Percentiles rank a stretch among this genome's conserved stretches.
Conservation (phyloP, 768 basidiomycete species). For the Collybia mongolica region DNA sequence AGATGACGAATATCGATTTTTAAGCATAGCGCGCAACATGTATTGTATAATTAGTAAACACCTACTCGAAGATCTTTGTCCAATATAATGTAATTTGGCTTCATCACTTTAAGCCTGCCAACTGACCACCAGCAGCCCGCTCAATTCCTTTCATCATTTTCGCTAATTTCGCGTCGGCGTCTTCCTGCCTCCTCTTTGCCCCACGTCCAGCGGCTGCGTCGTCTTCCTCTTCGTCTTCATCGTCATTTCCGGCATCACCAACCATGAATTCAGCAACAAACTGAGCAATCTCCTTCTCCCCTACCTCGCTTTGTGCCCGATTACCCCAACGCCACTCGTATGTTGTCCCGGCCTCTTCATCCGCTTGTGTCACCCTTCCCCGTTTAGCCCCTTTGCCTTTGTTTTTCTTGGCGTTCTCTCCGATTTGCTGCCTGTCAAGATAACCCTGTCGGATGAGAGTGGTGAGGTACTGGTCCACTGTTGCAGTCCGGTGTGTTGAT, state of each 20-base stretch:
- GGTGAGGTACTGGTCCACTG: constrained; percentile 66
- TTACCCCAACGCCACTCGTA: constrained; percentile 89
- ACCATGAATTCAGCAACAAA: constrained; percentile 86
- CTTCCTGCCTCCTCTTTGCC: constrained; percentile 16
- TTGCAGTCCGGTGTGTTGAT: constrained; percentile 47
- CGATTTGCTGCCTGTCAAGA: constrained; percentile 64
- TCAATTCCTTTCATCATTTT: constrained; percentile 55
- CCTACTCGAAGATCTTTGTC: neutral
- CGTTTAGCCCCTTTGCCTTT: constrained; percentile 49
- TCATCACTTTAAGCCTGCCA: constrained; percentile 37
- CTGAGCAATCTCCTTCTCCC: constrained; percentile 68
- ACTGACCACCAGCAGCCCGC: constrained; percentile 60
- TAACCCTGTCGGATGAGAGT: constrained; percentile 70
- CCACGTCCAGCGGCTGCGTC: constrained; percentile 11
- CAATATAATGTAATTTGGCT: neutral
- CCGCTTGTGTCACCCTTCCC: constrained; percentile 43
- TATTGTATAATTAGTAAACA: neutral
- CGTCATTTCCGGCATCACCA: constrained; percentile 33
- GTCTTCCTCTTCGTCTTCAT: constrained; percentile 34
- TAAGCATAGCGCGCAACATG: neutral
- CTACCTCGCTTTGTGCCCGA: constrained; percentile 78
- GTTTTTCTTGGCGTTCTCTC: constrained; percentile 38
- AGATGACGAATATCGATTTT: neutral
- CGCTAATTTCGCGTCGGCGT: constrained; percentile 35
- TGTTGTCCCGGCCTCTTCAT: constrained; percentile 35